Percentiles rank a stretch among this genome's conserved stretches.
These are phyloP conservation scores for Closterium sp. DNA, from an alignment of 139 green algal species.

Conservation along the genomic window DNA sequence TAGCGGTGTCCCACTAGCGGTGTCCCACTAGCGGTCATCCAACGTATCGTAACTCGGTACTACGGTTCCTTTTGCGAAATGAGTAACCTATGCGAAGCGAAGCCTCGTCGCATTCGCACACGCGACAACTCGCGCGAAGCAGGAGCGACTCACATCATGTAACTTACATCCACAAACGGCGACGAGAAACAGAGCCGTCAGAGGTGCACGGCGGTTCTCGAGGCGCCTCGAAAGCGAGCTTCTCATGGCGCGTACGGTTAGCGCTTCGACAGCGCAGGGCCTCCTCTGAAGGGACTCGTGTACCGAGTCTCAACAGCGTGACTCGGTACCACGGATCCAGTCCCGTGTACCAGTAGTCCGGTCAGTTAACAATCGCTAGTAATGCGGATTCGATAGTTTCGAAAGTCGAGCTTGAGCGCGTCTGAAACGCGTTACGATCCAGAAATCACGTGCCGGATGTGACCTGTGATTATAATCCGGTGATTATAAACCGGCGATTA, in stretches of 20 bases:
- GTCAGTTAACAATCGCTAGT: no score
- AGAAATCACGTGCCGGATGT: no score
- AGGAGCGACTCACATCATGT: no score
- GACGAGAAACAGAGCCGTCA: neutral
- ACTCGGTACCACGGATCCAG: neutral
- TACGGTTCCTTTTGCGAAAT: no score
- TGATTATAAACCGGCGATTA: no score
- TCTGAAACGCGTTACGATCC: neutral
- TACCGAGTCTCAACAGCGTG: neutral
- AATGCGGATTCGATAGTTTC: neutral
- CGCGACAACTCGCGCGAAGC: no score
- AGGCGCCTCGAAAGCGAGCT: neutral
- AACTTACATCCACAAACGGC: neutral
- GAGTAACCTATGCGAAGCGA: no score
- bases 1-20: neutral
- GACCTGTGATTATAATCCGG: no score
- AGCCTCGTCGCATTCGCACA: no score
- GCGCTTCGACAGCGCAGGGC: neutral
- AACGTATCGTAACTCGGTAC: no score
- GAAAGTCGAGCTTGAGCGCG: neutral
- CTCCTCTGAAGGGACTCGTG: no score
- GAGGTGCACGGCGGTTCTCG: neutral
- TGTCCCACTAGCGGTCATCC: no score
- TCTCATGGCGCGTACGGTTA: neutral
- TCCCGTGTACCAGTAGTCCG: neutral